Evolutionary conservation across 805 yeast genomes (phyloP).

Genomic region (Ogataea methanolica): DNA sequence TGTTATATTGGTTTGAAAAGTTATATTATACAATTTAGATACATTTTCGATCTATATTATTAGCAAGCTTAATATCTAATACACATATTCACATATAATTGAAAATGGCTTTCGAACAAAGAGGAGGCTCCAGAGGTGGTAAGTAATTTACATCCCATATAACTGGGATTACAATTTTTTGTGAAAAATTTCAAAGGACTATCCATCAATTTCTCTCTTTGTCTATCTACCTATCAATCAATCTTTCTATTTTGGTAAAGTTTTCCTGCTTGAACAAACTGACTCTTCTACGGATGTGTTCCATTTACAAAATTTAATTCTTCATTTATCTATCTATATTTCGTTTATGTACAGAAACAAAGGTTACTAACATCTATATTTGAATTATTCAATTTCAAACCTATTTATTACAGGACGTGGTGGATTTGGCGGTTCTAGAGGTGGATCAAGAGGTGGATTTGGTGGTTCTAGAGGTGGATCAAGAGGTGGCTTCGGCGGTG

Average conservation of each 20-base stretch:
- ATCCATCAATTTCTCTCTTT: neutral
- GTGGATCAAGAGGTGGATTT: conserved; percentile 43
- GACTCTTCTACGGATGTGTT: too few species aligned
- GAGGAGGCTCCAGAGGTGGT: conserved; percentile 49
- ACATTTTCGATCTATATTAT: neutral
- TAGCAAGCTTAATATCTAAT: neutral
- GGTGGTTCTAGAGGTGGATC: conserved; percentile 45
- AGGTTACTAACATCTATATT: neutral
- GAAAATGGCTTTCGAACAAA: conserved; percentile 54
- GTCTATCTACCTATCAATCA: neutral
- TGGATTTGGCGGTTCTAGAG: conserved; percentile 25
- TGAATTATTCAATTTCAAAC: neutral
- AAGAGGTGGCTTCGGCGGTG: conserved; percentile 33
- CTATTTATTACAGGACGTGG: conserved; percentile 18
- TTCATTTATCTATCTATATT: neutral
- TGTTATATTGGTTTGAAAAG: too few species aligned
- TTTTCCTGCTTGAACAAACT: too few species aligned
- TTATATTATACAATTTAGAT: neutral
- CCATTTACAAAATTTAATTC: too few species aligned
- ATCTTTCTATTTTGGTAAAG: neutral
- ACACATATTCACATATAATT: conserved; percentile 1
- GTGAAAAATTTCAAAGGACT: neutral
- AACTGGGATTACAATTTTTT: neutral
- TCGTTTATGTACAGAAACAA: neutral
- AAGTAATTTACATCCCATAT: conserved; percentile 1